Conservation (phyloP, 495 filamentous ascomycete species). For the Aspergillus ostianus region DNA sequence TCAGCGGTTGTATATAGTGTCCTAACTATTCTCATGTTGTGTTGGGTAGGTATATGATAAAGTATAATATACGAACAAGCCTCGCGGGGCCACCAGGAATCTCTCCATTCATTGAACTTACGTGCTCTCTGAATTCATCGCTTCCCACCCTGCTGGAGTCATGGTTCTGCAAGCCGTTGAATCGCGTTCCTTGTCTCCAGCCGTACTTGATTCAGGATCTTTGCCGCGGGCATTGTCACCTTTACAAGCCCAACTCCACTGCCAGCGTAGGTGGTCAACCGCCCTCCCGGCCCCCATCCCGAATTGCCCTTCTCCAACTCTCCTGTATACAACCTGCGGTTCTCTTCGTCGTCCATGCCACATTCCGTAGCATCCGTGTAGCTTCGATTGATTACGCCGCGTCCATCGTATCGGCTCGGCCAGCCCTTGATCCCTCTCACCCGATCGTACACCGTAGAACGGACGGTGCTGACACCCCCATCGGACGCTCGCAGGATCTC, state of each 20-base stretch:
- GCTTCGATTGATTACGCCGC: constrained; percentile 61
- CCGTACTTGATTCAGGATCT: constrained; percentile 29
- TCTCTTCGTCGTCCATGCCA: constrained; percentile 52
- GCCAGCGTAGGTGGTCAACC: constrained; percentile 67
- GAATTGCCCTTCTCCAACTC: constrained; percentile 44
- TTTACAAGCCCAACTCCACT: constrained; percentile 41
- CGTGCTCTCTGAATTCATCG: not conserved
- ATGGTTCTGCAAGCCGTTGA: not conserved
- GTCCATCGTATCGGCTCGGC: constrained; percentile 59
- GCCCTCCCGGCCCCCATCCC: constrained; percentile 53
- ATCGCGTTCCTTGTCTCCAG: constrained; percentile 15
- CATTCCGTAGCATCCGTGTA: constrained; percentile 47
- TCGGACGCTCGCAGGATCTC: constrained; percentile 58
- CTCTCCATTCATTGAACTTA: not conserved
- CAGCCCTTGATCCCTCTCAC: constrained; percentile 62
- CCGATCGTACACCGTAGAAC: constrained; percentile 66
- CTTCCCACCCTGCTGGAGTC: not conserved
- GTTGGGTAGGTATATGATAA: constrained; percentile 13
- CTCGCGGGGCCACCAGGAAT: constrained; percentile 2
- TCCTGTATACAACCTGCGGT: constrained; percentile 54
- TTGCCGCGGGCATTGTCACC: constrained; percentile 24
- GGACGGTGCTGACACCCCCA: constrained; percentile 60
- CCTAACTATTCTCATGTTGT: constrained; percentile 6
- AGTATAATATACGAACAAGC: constrained; percentile 10
- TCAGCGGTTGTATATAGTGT: not conserved